phyloP scores from a whole-genome alignment of 2,329 filamentous ascomycete species.

The Myriosclerotinia scirpicola region DNA sequence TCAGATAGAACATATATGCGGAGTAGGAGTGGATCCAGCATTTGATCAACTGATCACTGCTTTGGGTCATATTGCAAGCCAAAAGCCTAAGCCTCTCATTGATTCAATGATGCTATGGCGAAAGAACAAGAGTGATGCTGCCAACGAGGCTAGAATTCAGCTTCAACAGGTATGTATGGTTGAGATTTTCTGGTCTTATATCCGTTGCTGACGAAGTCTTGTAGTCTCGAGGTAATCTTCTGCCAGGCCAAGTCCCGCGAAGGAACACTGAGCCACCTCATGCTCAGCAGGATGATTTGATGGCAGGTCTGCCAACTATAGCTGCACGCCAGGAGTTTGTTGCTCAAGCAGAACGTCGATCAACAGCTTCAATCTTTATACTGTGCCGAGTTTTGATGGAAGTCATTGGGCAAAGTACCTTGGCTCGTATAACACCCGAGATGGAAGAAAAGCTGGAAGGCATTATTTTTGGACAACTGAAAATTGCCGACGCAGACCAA shows the following conservation, averaged over 20 bases:
- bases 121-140: constrained; percentile 90
- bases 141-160: constrained; percentile 64
- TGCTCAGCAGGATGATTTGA: constrained; percentile 29
- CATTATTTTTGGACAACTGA: constrained; percentile 95
- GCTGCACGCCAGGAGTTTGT: constrained; percentile 65
- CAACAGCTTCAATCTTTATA: constrained; percentile 93
- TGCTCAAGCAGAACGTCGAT: constrained; percentile 79
- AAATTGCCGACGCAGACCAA: constrained; percentile 81
- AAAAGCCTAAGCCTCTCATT: constrained; percentile 91
- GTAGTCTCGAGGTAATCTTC: constrained; percentile 32
- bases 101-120: constrained; percentile 98
- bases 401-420: constrained; percentile 85
- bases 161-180: constrained; percentile 50
- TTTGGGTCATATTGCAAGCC: constrained; percentile 88
- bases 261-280: constrained; percentile 70
- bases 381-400: constrained; percentile 91
- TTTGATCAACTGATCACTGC: constrained; percentile 96
- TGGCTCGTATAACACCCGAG: constrained; percentile 79
- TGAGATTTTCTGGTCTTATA: neutral
- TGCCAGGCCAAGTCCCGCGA: constrained; percentile 51
- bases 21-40: constrained; percentile 78
- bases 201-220: constrained; percentile 17
- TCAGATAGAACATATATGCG: constrained; percentile 85
- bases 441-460: constrained; percentile 93
- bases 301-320: constrained; percentile 37